Evolutionary conservation across 192 early-diverging fungal genomes (phyloP).

Genomic region (Backusella westeae): DNA sequence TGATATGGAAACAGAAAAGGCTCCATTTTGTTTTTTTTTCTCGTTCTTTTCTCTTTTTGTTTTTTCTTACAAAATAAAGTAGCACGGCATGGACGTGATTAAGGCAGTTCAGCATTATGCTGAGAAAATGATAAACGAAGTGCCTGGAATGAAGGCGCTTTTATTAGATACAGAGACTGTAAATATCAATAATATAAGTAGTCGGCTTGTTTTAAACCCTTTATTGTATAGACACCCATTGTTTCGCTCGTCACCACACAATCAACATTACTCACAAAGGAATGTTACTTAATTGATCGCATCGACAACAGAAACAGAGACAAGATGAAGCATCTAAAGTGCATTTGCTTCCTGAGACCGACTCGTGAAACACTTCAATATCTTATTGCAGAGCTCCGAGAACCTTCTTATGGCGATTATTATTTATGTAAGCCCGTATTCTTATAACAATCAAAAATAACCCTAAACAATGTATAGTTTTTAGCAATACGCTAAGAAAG

Average conservation of each 20-base stretch:
- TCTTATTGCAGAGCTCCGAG: conserved; percentile 86
- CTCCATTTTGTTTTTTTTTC: no score
- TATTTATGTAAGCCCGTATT: conserved; percentile 71
- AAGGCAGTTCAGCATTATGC: conserved; percentile 87
- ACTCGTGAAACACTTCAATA: conserved; percentile 81
- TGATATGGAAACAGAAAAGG: no score
- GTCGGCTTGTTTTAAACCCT: not conserved
- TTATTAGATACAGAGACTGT: conserved; percentile 93
- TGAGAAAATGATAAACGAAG: conserved; percentile 88
- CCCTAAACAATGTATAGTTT: conserved; percentile 53
- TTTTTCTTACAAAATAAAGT: not conserved
- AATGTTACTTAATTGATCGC: conserved; percentile 92
- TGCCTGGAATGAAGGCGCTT: conserved; percentile 97
- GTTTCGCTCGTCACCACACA: conserved; percentile 94
- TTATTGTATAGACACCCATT: conserved; percentile 74
- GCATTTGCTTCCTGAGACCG: conserved; percentile 89
- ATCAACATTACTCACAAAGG: conserved; percentile 85
- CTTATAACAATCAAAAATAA: not conserved
- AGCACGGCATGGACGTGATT: conserved; percentile 66
- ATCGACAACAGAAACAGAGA: conserved; percentile 85
- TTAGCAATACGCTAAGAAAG: conserved; percentile 93
- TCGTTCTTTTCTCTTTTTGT: not conserved
- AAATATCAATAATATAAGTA: not conserved
- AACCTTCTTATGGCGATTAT: conserved; percentile 95
- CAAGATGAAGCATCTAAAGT: conserved; percentile 94